Conservation (phyloP, 306 rosid species). For the Abrus precatorius region DNA sequence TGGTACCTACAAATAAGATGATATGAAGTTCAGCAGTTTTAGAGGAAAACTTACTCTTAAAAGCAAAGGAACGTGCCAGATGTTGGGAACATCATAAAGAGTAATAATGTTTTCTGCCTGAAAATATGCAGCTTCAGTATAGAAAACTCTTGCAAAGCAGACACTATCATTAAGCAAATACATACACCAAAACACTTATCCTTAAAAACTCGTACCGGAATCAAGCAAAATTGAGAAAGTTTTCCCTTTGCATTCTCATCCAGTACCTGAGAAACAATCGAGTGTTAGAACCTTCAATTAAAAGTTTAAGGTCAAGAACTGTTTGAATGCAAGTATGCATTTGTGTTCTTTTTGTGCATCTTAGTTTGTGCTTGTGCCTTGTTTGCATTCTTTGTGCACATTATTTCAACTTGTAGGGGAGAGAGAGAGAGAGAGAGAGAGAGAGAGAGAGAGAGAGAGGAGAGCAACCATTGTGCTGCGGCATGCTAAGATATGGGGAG, state of each 20-base stretch:
- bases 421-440: background rate
- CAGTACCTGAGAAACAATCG: constrained; percentile 65
- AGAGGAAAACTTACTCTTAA: constrained; percentile 68
- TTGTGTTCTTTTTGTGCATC: constrained; percentile 7
- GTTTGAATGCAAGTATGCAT: constrained; percentile 15
- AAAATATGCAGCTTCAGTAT: constrained; percentile 46
- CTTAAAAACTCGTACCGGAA: constrained; percentile 64
- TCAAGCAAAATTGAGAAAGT: constrained; percentile 88
- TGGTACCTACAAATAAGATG: constrained; percentile 34
- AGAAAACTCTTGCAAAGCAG: constrained; percentile 44
- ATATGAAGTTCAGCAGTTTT: constrained; percentile 39
- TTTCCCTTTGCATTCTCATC: constrained; percentile 74
- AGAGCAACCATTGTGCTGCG: constrained; percentile 74
- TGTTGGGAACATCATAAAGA: constrained; percentile 95
- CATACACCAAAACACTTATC: constrained; percentile 40
- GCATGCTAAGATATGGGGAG: constrained; percentile 82
- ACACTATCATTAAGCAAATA: constrained; percentile 25
- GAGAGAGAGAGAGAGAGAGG: constrained; percentile 34
- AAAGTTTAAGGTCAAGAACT: constrained; percentile 27
- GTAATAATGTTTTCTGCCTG: constrained; percentile 87
- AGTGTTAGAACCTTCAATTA: constrained; percentile 39
- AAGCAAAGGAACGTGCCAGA: constrained; percentile 96
- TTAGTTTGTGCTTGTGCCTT: constrained; percentile 7
- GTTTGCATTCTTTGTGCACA: background rate
- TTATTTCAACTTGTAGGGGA: background rate